Evolutionary conservation across 495 filamentous ascomycete genomes (phyloP).

Genomic region (Beverwykella pulmonaria): DNA sequence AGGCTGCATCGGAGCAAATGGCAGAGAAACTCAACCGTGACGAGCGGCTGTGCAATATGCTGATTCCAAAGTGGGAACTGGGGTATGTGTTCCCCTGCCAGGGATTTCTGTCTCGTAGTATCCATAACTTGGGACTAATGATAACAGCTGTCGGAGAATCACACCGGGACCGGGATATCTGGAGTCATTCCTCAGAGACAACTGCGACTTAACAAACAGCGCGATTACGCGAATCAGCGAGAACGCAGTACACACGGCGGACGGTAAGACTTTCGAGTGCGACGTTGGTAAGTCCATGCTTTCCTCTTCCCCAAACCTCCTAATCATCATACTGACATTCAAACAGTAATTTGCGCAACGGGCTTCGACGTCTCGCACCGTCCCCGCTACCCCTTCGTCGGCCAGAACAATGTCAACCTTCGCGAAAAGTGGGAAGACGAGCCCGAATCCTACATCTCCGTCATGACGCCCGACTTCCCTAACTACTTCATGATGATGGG

Average conservation of each 20-base stretch:
- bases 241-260: conserved; percentile 51
- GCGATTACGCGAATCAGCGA: conserved; percentile 42
- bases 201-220: conserved; percentile 41
- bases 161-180: conserved; percentile 42
- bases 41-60: conserved; percentile 41
- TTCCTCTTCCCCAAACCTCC: neutral
- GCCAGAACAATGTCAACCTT: conserved; percentile 40
- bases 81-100: too few relatives aligned
- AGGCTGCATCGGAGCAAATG: conserved; percentile 43
- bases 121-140: too few relatives aligned
- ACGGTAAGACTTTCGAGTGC: conserved; percentile 52
- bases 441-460: conserved; percentile 48
- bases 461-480: conserved; percentile 48
- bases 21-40: conserved; percentile 47
- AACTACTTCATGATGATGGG: conserved; percentile 59
- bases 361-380: conserved; percentile 54
- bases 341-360: conserved; percentile 50
- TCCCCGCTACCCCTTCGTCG: conserved; percentile 48
- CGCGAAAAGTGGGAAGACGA: conserved; percentile 39
- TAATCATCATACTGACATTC: neutral
- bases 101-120: too few relatives aligned
- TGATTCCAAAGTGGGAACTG: conserved; percentile 42
- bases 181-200: conserved; percentile 46
- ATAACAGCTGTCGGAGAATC: conserved; percentile 41
- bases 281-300: conserved; percentile 42